These are phyloP conservation scores for Dipteronia dyeriana DNA, from an alignment of 345 rosid genomes.

Conservation along the genomic window DNA sequence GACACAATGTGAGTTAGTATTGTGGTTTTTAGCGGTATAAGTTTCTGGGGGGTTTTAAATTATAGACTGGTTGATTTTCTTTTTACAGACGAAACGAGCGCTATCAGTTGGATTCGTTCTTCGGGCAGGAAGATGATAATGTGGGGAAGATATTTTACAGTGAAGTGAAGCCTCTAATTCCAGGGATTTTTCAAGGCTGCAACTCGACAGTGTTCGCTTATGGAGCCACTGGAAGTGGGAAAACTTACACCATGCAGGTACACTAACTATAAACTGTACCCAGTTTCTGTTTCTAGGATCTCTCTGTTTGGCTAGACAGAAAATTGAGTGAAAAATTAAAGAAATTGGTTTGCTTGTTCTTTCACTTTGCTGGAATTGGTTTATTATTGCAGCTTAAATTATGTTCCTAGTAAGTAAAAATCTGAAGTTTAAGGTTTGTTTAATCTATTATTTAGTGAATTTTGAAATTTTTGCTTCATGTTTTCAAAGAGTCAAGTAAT, in stretches of 20 bases:
- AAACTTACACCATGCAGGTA: conserved; percentile 97
- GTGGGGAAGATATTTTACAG: conserved; percentile 60
- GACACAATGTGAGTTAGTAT: conserved; percentile 50
- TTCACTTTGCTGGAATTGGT: background rate
- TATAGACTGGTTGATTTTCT: background rate
- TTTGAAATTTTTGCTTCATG: background rate
- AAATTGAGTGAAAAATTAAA: background rate
- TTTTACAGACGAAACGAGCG: conserved; percentile 64
- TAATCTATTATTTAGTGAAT: background rate
- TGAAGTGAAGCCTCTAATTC: conserved; percentile 75
- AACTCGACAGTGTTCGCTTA: conserved; percentile 87
- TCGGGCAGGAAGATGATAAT: conserved; percentile 60
- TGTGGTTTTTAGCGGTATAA: background rate
- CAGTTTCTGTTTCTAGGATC: background rate
- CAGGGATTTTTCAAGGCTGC: conserved; percentile 60
- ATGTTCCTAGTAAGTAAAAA: background rate
- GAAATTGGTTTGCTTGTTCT: background rate
- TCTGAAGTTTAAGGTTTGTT: background rate
- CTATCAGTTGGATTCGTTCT: conserved; percentile 80
- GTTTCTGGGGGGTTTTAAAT: background rate
- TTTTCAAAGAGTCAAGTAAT: background rate
- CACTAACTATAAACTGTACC: background rate
- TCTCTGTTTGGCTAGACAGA: background rate
- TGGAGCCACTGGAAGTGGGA: conserved; percentile 97
- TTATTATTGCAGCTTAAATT: background rate